Evolutionary conservation across 352 stramenopile genomes (phyloP), one percentile per base, ranked within the genome.

Genomic region (Globisporangium camurandrum): DNA sequence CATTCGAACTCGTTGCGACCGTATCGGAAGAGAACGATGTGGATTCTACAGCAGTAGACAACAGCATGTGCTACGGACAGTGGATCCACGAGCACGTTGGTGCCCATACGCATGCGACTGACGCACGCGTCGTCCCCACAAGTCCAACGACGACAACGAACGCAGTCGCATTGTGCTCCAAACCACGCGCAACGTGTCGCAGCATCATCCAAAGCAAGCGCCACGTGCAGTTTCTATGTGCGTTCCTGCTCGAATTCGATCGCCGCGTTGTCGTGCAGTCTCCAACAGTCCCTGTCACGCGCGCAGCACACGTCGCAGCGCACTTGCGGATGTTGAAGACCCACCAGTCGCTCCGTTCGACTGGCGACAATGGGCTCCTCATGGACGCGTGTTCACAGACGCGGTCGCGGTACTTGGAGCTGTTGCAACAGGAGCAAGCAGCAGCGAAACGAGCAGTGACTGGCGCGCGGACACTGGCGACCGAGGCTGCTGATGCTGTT

Each of bases 241-340:
- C 61, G 40, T 76, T 71, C 51, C 33, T 73, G 8, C 33, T 66
- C 11, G 67, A 73, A 34, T 67, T 64, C 34, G 64, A 73, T 34
- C 64, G 61, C 4, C 50, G 46, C 23, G 46, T 51, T 7, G 39
- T 39, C 20, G 43, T 26, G 23, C 2, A 17, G 8, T 6, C 8
- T 10, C 17, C 2, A 22, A 9, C 24, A 5, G 22, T 14, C 5
- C 39, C 16, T 14, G 40, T 30, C 23, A 9, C 3, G 12, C 46
- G 24, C 12, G 23, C 61, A 2, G 24, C 57, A 6, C 64, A 73
- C 33, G 57, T 73, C 14, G 34, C 57, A 4, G 51, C 59, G 1
- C 67, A 76, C 46, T 34, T 76, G 9, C 66, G 67, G 17, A 57
- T 62, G 22, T 56, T 76, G 39, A 73, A 76, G 41, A 69, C 51